Percentiles rank a stretch among this genome's conserved stretches.
Conservation (phyloP, 495 filamentous ascomycete genomes). For the Penicillium coprophilum region DNA sequence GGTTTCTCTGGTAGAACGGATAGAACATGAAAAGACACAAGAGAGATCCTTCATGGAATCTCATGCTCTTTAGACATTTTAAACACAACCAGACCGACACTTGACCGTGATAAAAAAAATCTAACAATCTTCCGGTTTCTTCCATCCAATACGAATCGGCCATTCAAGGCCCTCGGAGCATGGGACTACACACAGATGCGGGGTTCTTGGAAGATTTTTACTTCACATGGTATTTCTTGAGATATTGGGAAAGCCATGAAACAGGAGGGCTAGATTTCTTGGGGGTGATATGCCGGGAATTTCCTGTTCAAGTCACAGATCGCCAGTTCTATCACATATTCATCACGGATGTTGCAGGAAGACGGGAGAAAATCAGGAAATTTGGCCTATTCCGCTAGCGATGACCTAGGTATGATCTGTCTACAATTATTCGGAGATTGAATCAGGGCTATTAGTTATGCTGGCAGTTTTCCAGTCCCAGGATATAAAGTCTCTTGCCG, state of each 20-base stretch:
- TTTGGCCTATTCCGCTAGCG: slow-evolving; percentile 2
- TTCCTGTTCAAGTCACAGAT: slow-evolving; percentile 4
- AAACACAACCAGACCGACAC: slow-evolving; percentile 25
- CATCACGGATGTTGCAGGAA: slow-evolving; percentile 1
- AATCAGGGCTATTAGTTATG: not conserved
- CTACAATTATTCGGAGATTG: not conserved
- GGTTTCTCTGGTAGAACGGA: not conserved
- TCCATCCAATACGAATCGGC: slow-evolving; percentile 28
- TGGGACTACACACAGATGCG: slow-evolving; percentile 20
- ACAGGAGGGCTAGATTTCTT: not conserved
- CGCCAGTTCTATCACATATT: not conserved
- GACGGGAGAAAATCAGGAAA: not conserved
- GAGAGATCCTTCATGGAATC: not conserved
- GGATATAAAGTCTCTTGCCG: no score
- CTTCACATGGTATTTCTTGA: not conserved
- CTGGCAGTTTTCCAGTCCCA: not conserved
- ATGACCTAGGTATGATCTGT: slow-evolving; percentile 1
- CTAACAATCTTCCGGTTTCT: slow-evolving; percentile 26
- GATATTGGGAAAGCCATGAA: not conserved
- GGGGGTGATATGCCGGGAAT: not conserved
- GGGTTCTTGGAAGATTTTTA: slow-evolving; percentile 17
- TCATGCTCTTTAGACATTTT: slow-evolving; percentile 17
- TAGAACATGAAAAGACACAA: not conserved
- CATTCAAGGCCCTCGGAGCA: slow-evolving; percentile 12
- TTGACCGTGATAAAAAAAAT: not conserved